Evolutionary conservation across 2,329 filamentous ascomycete species (phyloP), one percentile per base, ranked within the genome.

Genomic region (Aspergillus floridensis): DNA sequence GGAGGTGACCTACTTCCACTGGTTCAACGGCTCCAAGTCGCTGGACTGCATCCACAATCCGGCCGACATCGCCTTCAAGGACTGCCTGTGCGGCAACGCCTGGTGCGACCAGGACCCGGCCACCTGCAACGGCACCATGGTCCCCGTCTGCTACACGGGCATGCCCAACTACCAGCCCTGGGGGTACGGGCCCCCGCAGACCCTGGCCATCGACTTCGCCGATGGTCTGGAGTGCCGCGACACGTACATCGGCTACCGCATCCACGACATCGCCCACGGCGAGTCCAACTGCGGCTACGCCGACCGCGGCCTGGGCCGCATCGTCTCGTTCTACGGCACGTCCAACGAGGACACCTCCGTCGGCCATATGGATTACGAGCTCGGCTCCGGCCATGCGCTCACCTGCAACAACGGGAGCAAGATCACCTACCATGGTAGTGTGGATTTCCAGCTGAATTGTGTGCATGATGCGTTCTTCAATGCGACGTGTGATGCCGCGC

Each of bases 101-200:
- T 71, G 68, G 69, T 69, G 68, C 32, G 53, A 63, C 2, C 69
- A 68, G 0, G 49, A 68, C 53, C 64, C 64, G 1, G 57, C 62
- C 16, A 70, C 66, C 24, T 71, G 69, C 62, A 65, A 65, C 38
- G 63, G 66, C 3, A 62, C 58, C 31, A 64, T 67, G 64, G 68
- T 70, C 8, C 58, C 58, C 26, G 60, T 69, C 24, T 71, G 69
- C 64, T 70, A 53, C 12, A 71, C 68, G 2, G 69, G 69, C 8
- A 68, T 70, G 69, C 69, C 69, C 2, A 70, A 66, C 56, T 71
- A 71, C 56, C 51, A 69, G n/a, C 69, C 68, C 1, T 71, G 68
- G 69, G 69, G 69, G 0, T 71, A 70, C 48, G 68, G 69, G 0
- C 68, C 68, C 0, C 58, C 62, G 0, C 49, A 71, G 29, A 71